Conservation (phyloP, 306 rosid species). For the Alnus glutinosa region DNA sequence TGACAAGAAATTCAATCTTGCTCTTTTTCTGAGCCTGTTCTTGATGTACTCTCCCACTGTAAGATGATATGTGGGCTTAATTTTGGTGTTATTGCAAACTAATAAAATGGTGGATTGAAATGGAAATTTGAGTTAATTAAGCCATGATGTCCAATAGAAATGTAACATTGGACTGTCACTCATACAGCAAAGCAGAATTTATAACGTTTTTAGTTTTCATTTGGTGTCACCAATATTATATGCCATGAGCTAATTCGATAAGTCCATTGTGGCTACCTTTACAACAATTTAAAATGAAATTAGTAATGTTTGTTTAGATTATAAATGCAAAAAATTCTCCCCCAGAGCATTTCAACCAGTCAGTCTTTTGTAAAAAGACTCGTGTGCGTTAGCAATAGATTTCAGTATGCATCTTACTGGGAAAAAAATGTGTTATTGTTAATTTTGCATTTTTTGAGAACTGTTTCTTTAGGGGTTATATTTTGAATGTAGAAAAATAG, state of each 20-base stretch:
- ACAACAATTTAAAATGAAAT: neutral
- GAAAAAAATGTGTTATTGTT: neutral
- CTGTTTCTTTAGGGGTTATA: neutral
- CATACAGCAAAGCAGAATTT: neutral
- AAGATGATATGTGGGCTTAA: too few relatives aligned
- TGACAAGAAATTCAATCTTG: too few relatives aligned
- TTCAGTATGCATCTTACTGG: neutral
- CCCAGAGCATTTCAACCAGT: neutral
- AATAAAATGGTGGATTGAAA: neutral
- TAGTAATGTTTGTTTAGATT: neutral
- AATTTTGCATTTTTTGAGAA: too few relatives aligned
- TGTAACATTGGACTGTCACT: neutral
- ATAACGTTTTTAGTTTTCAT: neutral
- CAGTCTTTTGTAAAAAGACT: neutral
- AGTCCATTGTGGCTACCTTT: neutral
- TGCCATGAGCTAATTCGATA: neutral
- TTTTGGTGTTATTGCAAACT: too few relatives aligned
- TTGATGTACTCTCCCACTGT: too few relatives aligned
- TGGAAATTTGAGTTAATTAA: conserved; percentile 2
- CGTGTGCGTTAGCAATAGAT: neutral
- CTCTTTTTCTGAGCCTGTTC: too few relatives aligned
- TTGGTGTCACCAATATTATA: neutral
- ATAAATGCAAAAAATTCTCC: neutral
- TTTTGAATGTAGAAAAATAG: neutral
- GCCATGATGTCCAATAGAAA: neutral